Evolutionary conservation across 768 basidiomycete species (phyloP), one percentile per base, ranked within the genome.

Genomic region (Mrakia frigida): DNA sequence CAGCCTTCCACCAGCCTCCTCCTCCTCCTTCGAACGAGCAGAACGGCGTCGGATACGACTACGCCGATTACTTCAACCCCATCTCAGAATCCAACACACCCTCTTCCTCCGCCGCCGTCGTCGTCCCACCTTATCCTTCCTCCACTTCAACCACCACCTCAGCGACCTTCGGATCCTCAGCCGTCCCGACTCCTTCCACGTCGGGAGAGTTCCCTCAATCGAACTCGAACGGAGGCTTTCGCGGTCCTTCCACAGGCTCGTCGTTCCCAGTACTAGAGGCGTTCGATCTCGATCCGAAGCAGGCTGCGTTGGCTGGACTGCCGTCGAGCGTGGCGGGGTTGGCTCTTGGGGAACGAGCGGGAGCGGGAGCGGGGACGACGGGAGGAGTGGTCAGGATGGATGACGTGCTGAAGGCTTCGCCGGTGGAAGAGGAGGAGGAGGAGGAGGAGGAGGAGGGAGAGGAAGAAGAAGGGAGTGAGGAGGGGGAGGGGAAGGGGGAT

Each of bases 241-340:
- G n/a, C n/a, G n/a, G n/a, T n/a, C n/a, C n/a, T n/a, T n/a, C n/a
- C n/a, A n/a, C n/a, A n/a, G n/a, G n/a, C n/a, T n/a, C n/a, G n/a
- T n/a, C n/a, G n/a, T 56, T 56, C 28, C n/a, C 56, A 25, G n/a
- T 18, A 1, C 25, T 28, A 1, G 61, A 63, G 25, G n/a, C 61
- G 31, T 63, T 63, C 35, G 61, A 63, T 10, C 61, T 63, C 28
- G 61, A 63, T 31, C 61, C 61, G 21, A 63, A 63, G 23, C 61
- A 63, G 3, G 31, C 61, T 31, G 18, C 61, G 61, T 31, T 63
- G n/a, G 31, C 61, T 9, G n/a, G 28, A 6, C 33, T 63, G 28
- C 61, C 61, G 0, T 21, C 31, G 61, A 35, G 18, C 14, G 35
- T 63, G n/a, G 61, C n/a, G 1, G 23, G 61, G 14, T 16, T 63